Evolutionary conservation across 139 green algal genomes (phyloP), one percentile per base, ranked within the genome.

Genomic region (Picochlorum sp.): DNA sequence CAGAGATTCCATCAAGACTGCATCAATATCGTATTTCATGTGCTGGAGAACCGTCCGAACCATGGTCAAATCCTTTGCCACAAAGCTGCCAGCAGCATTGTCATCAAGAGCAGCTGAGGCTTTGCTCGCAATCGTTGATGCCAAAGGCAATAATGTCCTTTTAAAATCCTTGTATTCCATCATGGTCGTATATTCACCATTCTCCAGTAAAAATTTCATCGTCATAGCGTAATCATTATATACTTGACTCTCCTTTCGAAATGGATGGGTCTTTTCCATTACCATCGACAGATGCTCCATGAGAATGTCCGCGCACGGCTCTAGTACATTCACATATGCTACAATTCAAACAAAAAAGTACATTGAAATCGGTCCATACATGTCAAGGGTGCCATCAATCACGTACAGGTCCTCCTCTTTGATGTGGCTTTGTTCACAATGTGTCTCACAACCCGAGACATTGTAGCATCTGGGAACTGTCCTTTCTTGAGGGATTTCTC

Each of bases 11-110:
- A 26, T 20, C 16, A 54, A 26, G 16, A 21, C 16, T 8, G 47
- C n/a, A 20, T 20, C 18, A 20, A 54, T 54, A 21, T 54, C 47
- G n/a, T 54, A 54, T 21, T 20, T 26, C 16, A 54, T 21, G 0
- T 54, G n/a, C 5, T 21, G 16, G 18, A 54, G n/a, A 21, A 54
- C n/a, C 16, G 47, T 26, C n/a, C n/a, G 16, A 20, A 54, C n/a
- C n/a, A 54, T 26, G 16, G n/a, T 54, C n/a, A 54, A 54, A 54
- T 54, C 47, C n/a, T 54, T 54, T 54, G 47, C 16, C n/a, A 54
- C 47, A 54, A 54, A 54, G 15, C 47, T 54, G 34, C 34, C 8
- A 9, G 34, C 34, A 11, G 34, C 34, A 41, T 41, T 54, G 13
- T 26, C 47, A 54, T 26, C 23, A 13, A 54, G 47, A 21, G 47